Base-by-base conservation (phyloP, 768 basidiomycete genomes). In the Suillus subalutaceus region DNA sequence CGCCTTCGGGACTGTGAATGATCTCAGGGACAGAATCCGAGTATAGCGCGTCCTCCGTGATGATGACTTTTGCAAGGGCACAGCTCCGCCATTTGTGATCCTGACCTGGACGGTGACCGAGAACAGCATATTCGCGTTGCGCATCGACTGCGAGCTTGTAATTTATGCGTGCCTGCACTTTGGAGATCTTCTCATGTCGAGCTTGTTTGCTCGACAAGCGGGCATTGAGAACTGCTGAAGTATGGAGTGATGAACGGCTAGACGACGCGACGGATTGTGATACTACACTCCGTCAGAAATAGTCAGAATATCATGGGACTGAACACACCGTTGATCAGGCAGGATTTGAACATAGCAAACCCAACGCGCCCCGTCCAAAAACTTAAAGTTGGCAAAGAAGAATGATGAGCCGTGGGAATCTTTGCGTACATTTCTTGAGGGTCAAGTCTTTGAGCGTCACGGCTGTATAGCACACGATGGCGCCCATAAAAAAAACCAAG, bases 81-180 rank as follows among this genome's bases (percentile, higher is more conserved):
- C 87, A 88, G 32, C 81, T 79, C 48, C 75, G 71, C 93, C 94
- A 96, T 73, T 87, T 88, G 64, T 80, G 72, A 63, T 90, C 88
- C 63, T 91, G 85, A 67, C 85, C 84, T 7, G 85, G 81, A 50
- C 87, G 82, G 18, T 87, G 87, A 15, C 96, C 96, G 7, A 95
- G 85, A 18, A 96, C 84, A 65, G 91, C 87, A 70, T 92, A 89
- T 18, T 78, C 67, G 90, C 84, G 56, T 78, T 81, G 63, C 74
- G 82, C 38, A 71, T 81, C 50, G 76, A 78, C 26, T 77, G 81
- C 59, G 72, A 72, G 65, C 76, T 75, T 67, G 67, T 71, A 63
- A 79, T 80, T 69, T 83, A 81, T 41, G 79, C 81, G 66, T 83
- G 83, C 67, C 83, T 81, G 66, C 77, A 80, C 58, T 80, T 73